Evolutionary conservation across 352 stramenopile species (phyloP), one percentile per base, ranked within the genome.

Genomic region (Phytophthora sp.): DNA sequence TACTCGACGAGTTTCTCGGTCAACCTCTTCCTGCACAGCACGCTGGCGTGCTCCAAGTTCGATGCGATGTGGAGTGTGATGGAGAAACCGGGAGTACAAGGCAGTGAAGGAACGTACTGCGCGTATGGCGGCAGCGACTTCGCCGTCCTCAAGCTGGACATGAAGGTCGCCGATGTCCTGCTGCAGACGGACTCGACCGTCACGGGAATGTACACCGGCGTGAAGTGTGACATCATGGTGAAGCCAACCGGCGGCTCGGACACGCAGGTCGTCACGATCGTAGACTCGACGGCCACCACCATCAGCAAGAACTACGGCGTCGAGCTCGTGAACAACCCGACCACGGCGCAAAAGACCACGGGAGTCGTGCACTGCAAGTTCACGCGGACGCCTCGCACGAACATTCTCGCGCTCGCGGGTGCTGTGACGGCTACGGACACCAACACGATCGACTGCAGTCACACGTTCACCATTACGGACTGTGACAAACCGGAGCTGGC

Each of bases 311-410:
- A 63, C 45, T 88, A 76, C 30, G 78, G 66, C 0, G 48, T 89
- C 7, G 73, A 88, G 54, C 63, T 84, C 18, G 54, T 84, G 11
- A 79, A 72, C 28, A 62, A 62, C 5, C 53, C 59, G 10, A 62
- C 38, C 10, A 91, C 79, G 1, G 38, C 50, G 3, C 30, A 49
- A 3, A 46, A 65, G 17, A 87, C 82, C 13, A 55, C 55, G 27
- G 74, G 84, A 17, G 51, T 54, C 0, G 30, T 84, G n/a, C 23
- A 31, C 3, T 91, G 82, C 63, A 62, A 39, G n/a, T 89, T 91
- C 28, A 58, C 60, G 17, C 55, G 55, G 4, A 58, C 46, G 12
- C 28, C 28, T 2, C 35, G 17, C 7, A 27, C 6, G 7, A 56
- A 50, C 27, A 12, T 4, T 0, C 17, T 54, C 15, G 23, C 27